Evolutionary conservation across 805 yeast species (phyloP).

Genomic region (Spathaspora sp.): DNA sequence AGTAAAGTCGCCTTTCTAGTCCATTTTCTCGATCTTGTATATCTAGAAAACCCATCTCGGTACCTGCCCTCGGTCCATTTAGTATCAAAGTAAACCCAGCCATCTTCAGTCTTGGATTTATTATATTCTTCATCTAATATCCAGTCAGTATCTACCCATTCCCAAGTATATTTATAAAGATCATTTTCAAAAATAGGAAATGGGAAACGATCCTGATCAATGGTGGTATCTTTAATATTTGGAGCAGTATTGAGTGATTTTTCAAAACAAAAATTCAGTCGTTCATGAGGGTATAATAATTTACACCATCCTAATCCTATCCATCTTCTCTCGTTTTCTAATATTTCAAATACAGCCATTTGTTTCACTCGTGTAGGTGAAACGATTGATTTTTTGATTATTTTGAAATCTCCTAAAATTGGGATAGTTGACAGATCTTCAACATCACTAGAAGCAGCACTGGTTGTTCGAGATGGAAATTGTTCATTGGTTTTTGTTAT

Average conservation of each 20-base stretch:
- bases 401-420: constrained; percentile 32
- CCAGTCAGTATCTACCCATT: constrained; percentile 57
- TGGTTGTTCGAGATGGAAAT: constrained; percentile 12
- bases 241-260: constrained; percentile 28
- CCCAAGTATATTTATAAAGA: constrained; percentile 44
- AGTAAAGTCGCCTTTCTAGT: constrained; percentile 40
- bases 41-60: constrained; percentile 45
- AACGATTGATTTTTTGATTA: constrained; percentile 32
- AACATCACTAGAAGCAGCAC: constrained; percentile 15
- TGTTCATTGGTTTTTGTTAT: constrained; percentile 7
- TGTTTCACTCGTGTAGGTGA: constrained; percentile 44
- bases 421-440: constrained; percentile 16
- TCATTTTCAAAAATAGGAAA: constrained; percentile 44
- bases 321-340: constrained; percentile 63
- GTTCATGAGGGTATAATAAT: constrained; percentile 48
- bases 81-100: constrained; percentile 55
- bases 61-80: constrained; percentile 43
- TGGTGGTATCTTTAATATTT: constrained; percentile 15
- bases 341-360: constrained; percentile 45
- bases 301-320: constrained; percentile 58
- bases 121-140: constrained; percentile 38
- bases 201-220: constrained; percentile 29
- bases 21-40: constrained; percentile 53
- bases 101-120: constrained; percentile 34
- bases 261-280: constrained; percentile 46